Evolutionary conservation across 345 rosid species (phyloP).

Genomic region (Adansonia digitata): DNA sequence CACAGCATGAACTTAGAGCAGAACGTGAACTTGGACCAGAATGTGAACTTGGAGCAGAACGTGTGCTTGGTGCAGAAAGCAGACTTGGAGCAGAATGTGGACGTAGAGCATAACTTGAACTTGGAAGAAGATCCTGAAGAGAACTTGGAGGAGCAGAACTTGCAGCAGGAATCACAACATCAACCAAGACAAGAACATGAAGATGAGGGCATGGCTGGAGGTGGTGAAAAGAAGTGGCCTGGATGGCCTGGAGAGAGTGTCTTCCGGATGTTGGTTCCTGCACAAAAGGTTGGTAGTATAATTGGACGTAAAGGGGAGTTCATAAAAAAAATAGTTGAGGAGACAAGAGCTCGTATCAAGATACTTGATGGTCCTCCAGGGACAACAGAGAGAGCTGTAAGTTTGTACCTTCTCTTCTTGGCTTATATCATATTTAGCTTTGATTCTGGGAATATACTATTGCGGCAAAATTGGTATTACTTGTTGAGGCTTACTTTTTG

Average conservation of each 20-base stretch:
- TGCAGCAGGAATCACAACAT: constrained; percentile 20
- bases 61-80: neutral
- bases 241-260: constrained; percentile 99
- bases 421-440: neutral
- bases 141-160: constrained; percentile 28
- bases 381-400: constrained; percentile 97
- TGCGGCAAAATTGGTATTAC: neutral
- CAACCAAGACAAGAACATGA: constrained; percentile 35
- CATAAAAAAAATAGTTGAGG: constrained; percentile 95
- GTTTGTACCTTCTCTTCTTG: constrained; percentile 25
- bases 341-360: constrained; percentile 95
- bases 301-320: constrained; percentile 98
- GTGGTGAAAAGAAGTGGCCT: constrained; percentile 91
- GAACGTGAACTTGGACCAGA: neutral
- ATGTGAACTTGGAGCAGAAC: neutral
- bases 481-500: neutral
- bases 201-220: constrained; percentile 31
- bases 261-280: constrained; percentile 96
- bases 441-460: constrained; percentile 1
- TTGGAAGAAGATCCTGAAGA: constrained; percentile 3
- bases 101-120: constrained; percentile 4
- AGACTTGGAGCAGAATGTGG: neutral
- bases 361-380: constrained; percentile 99
- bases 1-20: neutral
- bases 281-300: constrained; percentile 95